Evolutionary conservation across 257 asterid species (phyloP).

Genomic region (Solanum piurae): DNA sequence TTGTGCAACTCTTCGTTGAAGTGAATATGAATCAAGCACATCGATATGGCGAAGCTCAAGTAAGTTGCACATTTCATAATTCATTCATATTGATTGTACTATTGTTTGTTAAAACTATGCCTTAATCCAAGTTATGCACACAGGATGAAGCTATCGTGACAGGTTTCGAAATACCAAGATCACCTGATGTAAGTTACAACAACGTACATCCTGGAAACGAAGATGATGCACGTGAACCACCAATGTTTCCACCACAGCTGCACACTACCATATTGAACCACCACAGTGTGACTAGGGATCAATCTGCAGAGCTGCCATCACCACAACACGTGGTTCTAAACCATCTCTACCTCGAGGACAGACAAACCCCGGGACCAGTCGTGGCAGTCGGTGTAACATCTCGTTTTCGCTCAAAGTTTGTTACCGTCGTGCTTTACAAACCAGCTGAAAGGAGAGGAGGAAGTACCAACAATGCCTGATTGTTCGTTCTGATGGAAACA

Average conservation of each 20-base stretch:
- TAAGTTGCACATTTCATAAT: constrained; percentile 19
- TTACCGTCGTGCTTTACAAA: constrained; percentile 83
- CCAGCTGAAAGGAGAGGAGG: constrained; percentile 74
- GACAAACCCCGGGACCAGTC: constrained; percentile 55
- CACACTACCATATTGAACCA: constrained; percentile 58
- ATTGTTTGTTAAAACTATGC: not conserved
- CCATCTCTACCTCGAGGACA: constrained; percentile 81
- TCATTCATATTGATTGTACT: not conserved
- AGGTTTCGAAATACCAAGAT: constrained; percentile 75
- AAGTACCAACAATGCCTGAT: constrained; percentile 10
- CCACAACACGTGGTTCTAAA: constrained; percentile 74
- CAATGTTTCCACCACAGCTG: constrained; percentile 62
- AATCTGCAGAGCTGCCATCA: constrained; percentile 34
- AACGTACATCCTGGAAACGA: constrained; percentile 53
- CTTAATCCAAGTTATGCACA: not conserved
- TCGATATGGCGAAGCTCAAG: constrained; percentile 45
- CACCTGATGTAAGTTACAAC: constrained; percentile 84
- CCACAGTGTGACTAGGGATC: constrained; percentile 30
- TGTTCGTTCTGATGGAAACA: not conserved
- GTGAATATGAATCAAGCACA: constrained; percentile 34
- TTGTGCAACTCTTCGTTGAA: not conserved
- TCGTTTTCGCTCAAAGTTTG: constrained; percentile 79
- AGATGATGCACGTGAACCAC: constrained; percentile 84
- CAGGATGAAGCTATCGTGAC: constrained; percentile 72
- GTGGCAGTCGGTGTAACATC: constrained; percentile 83